Conservation (phyloP, 164 flowering plant genomes). For the Brasenia schreberi region DNA sequence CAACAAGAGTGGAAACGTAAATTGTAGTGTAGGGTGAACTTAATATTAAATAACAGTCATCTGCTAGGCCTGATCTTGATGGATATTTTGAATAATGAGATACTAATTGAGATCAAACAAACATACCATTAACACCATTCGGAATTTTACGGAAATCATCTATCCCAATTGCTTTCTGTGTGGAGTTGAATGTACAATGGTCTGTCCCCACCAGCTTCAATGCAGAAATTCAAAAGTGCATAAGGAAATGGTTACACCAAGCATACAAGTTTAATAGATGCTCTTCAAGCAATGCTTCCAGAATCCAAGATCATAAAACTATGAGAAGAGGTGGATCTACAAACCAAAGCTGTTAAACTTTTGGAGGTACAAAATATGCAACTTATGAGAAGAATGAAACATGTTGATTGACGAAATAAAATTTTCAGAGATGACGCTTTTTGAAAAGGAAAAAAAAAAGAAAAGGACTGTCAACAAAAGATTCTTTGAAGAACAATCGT, state of each 20-base stretch:
- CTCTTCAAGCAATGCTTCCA: too few species aligned
- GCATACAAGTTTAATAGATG: too few species aligned
- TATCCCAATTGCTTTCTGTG: slow-evolving; percentile 84
- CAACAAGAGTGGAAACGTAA: not conserved
- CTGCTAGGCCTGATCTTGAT: too few species aligned
- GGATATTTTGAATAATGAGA: too few species aligned
- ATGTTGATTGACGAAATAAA: too few species aligned
- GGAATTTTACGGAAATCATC: slow-evolving; percentile 95
- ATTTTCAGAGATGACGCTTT: not conserved
- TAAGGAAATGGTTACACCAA: too few species aligned
- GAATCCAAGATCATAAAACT: too few species aligned
- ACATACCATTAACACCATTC: slow-evolving; percentile 93
- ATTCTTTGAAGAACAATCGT: not conserved
- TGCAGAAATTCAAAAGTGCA: slow-evolving; percentile 2
- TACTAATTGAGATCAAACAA: too few species aligned
- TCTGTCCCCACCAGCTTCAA: slow-evolving; percentile 97
- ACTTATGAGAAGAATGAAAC: too few species aligned
- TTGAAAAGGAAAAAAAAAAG: not conserved
- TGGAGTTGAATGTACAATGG: slow-evolving; percentile 83
- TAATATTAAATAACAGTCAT: too few species aligned
- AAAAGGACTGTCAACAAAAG: not conserved
- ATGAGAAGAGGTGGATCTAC: not conserved
- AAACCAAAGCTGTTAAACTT: not conserved
- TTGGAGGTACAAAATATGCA: too few species aligned
- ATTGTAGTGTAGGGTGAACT: too few species aligned